These are phyloP conservation scores for Blastobotrys muscicola DNA, from an alignment of 805 yeast genomes.

Conservation along the genomic window DNA sequence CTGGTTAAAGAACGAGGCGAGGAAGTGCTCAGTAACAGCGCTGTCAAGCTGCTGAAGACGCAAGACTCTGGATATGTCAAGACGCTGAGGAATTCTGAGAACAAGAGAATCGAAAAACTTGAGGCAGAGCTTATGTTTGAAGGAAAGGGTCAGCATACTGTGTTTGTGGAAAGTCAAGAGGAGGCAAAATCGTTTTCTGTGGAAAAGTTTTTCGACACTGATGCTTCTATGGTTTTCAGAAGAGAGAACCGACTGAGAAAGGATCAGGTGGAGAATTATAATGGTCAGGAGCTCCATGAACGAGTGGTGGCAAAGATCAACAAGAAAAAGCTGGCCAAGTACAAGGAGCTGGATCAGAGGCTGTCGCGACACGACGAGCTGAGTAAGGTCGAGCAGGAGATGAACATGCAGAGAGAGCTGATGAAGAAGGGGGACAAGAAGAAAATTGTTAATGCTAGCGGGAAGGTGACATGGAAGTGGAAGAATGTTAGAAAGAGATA, in stretches of 20 bases:
- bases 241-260: conserved; percentile 63
- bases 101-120: conserved; percentile 51
- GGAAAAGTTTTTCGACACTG: conserved; percentile 61
- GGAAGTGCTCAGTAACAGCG: conserved; percentile 55
- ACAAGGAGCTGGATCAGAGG: conserved; percentile 50
- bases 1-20: conserved; percentile 48
- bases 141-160: conserved; percentile 68
- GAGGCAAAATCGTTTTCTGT: conserved; percentile 53
- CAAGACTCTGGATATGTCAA: conserved; percentile 85
- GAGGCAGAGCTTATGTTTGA: conserved; percentile 27
- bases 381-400: conserved; percentile 54
- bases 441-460: conserved; percentile 58
- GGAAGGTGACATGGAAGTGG: conserved; percentile 74
- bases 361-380: conserved; percentile 64
- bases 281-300: neutral
- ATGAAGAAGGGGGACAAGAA: conserved; percentile 87
- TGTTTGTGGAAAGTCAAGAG: conserved; percentile 62
- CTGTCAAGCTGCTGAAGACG: conserved; percentile 73
- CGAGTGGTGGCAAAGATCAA: conserved; percentile 15
- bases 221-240: conserved; percentile 46
- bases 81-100: conserved; percentile 63
- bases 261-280: conserved; percentile 40
- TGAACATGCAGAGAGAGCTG: conserved; percentile 72
- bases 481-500: conserved; percentile 41
- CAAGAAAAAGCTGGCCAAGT: conserved; percentile 38